Percentiles rank a stretch among this genome's conserved stretches.
Evolutionary conservation across 305 asterid genomes (phyloP).

Genomic region (Fraxinus greggii): DNA sequence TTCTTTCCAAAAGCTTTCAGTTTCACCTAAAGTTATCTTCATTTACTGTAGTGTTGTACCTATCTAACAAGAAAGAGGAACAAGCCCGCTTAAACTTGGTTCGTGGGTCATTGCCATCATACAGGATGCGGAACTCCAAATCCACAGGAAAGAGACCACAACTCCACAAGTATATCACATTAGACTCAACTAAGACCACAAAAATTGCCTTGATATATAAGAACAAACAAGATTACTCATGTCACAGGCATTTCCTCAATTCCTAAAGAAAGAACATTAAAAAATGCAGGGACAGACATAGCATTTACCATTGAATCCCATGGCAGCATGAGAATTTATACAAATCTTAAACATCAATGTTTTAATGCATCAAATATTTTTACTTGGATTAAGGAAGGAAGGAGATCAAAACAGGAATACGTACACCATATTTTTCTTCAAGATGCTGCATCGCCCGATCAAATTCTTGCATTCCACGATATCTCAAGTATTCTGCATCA

Average conservation of each 20-base stretch:
- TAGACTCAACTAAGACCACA: background rate
- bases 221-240: background rate
- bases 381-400: background rate
- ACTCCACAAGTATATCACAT: background rate
- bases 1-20: background rate
- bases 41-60: background rate
- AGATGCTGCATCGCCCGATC: constrained; percentile 96
- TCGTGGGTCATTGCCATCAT: background rate
- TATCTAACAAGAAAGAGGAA: background rate
- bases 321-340: background rate
- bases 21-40: background rate
- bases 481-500: constrained; percentile 79
- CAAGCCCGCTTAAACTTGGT: background rate
- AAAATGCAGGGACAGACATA: background rate
- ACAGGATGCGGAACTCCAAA: background rate
- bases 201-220: background rate
- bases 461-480: constrained; percentile 88
- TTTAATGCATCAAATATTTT: constrained; percentile 6
- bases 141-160: background rate
- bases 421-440: constrained; percentile 85
- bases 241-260: background rate
- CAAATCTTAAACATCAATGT: background rate
- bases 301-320: background rate
- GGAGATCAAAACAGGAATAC: constrained; percentile 29
- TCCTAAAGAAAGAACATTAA: background rate